Percentiles rank a stretch among this genome's conserved stretches.
These are phyloP conservation scores for Phlyctochytrium bullatum DNA, from an alignment of 192 early-diverging fungal genomes.

Conservation along the genomic window DNA sequence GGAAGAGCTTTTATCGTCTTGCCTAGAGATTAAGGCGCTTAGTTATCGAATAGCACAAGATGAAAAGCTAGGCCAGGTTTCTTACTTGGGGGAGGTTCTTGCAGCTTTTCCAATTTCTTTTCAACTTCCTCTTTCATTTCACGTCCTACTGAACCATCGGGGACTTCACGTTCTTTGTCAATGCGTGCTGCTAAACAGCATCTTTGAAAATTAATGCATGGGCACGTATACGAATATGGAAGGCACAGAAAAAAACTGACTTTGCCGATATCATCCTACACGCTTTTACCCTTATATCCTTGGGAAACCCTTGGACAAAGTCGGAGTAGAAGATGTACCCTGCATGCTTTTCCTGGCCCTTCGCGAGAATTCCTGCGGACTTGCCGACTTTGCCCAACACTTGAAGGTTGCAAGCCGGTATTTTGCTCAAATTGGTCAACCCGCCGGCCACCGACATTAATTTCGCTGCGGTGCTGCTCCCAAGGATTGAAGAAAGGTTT, in stretches of 20 bases:
- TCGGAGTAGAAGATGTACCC: slow-evolving; percentile 82
- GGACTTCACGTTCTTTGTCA: slow-evolving; percentile 67
- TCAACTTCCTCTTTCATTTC: slow-evolving; percentile 77
- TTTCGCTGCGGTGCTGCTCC: slow-evolving; percentile 83
- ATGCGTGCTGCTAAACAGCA: slow-evolving; percentile 80
- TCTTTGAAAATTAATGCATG: slow-evolving; percentile 15
- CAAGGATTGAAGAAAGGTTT: slow-evolving; percentile 85
- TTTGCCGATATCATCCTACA: slow-evolving; percentile 81
- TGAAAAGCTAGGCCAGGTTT: background rate
- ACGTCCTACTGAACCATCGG: slow-evolving; percentile 73
- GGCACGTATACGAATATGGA: background rate
- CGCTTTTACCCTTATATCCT: slow-evolving; percentile 76
- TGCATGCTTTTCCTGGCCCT: slow-evolving; percentile 66
- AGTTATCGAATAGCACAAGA: background rate
- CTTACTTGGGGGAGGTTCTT: slow-evolving; percentile 73
- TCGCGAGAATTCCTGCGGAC: slow-evolving; percentile 59
- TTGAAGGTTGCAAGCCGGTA: slow-evolving; percentile 88
- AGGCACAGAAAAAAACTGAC: slow-evolving; percentile 23
- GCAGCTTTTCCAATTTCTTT: slow-evolving; percentile 79
- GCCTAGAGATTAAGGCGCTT: no score
- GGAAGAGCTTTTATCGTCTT: slow-evolving; percentile 88
- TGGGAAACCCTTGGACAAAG: slow-evolving; percentile 63
- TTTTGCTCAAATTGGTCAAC: slow-evolving; percentile 76
- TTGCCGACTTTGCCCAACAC: slow-evolving; percentile 59
- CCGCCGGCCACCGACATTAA: slow-evolving; percentile 90